Evolutionary conservation across 371 early-diverging fungal species (phyloP), one percentile per base, ranked within the genome.

Genomic region (Funneliformis caledonium): DNA sequence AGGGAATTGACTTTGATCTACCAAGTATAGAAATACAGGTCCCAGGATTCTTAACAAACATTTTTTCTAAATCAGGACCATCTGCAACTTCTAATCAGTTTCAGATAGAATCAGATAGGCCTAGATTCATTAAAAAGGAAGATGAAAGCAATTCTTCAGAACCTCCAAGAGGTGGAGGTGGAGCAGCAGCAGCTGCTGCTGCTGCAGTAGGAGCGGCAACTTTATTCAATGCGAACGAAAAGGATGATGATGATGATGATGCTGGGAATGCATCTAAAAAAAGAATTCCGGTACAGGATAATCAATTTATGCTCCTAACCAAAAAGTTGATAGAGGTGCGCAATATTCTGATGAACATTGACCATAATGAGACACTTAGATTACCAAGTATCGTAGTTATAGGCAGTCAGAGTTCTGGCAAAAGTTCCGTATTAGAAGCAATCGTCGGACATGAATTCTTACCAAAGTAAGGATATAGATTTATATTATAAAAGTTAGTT

Each of bases 351-450:
- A 94, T 96, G 83, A 91, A 95, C 1, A 93, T 97, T 80, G 89
- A 92, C 56, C 89, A 92, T 80, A 90, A 91, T 61, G 91, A 91
- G 81, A 91, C 94, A 16, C 87, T 98, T 73, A 91, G 92, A 77
- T 84, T 99, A 26, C 99, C 99, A 0, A 94, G 95, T 85, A 98
- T 99, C 80, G 98, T 99, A 45, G 99, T 99, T 6, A 91, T 99
- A 82, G 99, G 99, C 1, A 94, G 97, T 12, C 99, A 99, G 85
- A 97, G 97, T 85, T 95, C 96, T 14, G 99, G 99, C 64, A 99
- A 99, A 86, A 97, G 97, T 82, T 98, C 98, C 1, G 98, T 99
- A 4, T 86, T 99, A 33, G 99, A 99, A 85, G 96, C 98, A n/a
- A 97, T 99, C 83, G 97, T 99, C 7, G 98, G 99, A 22, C 95